These are phyloP conservation scores for Aureobasidium sp. DNA, from an alignment of 2,329 filamentous ascomycete species.

Conservation along the genomic window DNA sequence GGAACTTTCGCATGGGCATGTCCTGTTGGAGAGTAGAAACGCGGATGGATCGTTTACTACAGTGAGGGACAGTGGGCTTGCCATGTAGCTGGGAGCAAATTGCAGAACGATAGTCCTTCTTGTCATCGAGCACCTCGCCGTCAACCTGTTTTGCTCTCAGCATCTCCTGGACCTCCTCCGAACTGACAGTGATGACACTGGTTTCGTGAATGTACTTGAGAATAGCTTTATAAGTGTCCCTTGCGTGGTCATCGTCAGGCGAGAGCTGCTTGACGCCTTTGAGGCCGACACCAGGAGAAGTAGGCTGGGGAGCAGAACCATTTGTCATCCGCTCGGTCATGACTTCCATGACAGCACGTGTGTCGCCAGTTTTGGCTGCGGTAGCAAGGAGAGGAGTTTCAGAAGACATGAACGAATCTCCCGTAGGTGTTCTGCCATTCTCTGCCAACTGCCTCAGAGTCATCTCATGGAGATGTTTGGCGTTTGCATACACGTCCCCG, in stretches of 20 bases:
- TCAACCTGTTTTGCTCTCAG: constrained; percentile 26
- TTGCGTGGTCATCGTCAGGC: constrained; percentile 39
- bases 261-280: constrained; percentile 37
- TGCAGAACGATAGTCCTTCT: constrained; percentile 42
- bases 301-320: constrained; percentile 32
- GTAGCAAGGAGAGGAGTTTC: constrained; percentile 42
- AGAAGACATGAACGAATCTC: constrained; percentile 36
- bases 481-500: constrained; percentile 47
- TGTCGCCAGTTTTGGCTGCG: constrained; percentile 28
- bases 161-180: constrained; percentile 13
- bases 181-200: constrained; percentile 28
- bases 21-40: constrained; percentile 42
- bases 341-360: constrained; percentile 4
- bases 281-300: constrained; percentile 32
- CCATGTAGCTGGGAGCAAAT: constrained; percentile 44
- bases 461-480: constrained; percentile 50
- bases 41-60: constrained; percentile 42
- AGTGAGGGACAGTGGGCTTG: constrained; percentile 44
- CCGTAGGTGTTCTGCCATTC: constrained; percentile 31
- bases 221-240: constrained; percentile 36
- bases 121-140: constrained; percentile 33
- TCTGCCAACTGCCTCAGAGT: constrained; percentile 38
- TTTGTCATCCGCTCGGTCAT: constrained; percentile 32
- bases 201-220: constrained; percentile 35
- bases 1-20: constrained; percentile 36